phyloP scores from a whole-genome alignment of 352 stramenopile genomes.

The Phytophthora lateralis region DNA sequence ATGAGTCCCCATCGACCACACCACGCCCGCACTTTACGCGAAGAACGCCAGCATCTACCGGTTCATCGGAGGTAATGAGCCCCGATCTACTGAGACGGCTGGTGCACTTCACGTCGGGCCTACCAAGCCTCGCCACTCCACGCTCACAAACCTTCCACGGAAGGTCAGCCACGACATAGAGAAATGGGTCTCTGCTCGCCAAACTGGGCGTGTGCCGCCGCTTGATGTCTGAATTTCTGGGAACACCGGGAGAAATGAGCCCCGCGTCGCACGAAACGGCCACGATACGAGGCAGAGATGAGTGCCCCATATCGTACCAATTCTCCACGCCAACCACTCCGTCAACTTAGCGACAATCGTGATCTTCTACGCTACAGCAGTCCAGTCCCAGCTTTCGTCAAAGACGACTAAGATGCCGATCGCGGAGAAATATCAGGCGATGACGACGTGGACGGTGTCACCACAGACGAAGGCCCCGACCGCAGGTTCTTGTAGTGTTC shows the following conservation, averaged over 20 bases:
- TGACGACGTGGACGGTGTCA: conserved; percentile 61
- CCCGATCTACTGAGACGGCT: conserved; percentile 1
- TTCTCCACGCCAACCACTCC: background rate
- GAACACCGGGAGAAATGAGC: conserved; percentile 23
- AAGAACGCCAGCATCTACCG: too few relatives aligned
- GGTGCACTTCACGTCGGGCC: conserved; percentile 8
- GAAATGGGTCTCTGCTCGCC: conserved; percentile 36
- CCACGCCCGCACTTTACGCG: too few relatives aligned
- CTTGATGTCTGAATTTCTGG: background rate
- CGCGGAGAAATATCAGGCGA: conserved; percentile 55
- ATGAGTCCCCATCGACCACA: too few relatives aligned
- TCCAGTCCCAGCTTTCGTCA: conserved; percentile 49
- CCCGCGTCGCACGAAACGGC: background rate
- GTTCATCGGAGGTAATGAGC: too few relatives aligned
- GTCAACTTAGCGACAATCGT: background rate
- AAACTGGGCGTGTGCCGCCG: background rate
- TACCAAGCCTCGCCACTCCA: conserved; percentile 17
- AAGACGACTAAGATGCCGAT: conserved; percentile 47
- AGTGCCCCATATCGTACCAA: conserved; percentile 15
- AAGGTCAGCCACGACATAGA: conserved; percentile 16
- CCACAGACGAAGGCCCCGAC: conserved; percentile 28
- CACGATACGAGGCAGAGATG: conserved; percentile 26
- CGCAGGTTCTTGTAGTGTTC: conserved; percentile 36
- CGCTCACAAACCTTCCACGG: conserved; percentile 11
- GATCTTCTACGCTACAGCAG: conserved; percentile 50